A percentile compares a stretch with the other conserved stretches of the same genome.
Evolutionary conservation across 1,284 basidiomycete species (phyloP).

Genomic region (Meira nashicola): DNA sequence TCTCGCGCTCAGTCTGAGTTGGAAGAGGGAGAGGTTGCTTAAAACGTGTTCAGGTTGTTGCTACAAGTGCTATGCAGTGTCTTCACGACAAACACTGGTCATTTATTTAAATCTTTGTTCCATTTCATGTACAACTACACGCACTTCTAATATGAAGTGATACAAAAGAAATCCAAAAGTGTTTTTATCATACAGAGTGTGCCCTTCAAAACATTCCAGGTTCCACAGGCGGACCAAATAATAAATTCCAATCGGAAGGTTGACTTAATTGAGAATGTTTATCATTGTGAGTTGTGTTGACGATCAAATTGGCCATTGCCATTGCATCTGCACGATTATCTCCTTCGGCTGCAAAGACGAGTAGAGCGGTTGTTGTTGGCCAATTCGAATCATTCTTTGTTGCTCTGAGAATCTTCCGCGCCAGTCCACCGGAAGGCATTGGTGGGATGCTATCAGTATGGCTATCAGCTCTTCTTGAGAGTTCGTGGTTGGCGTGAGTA

Average conservation of each 20-base stretch:
- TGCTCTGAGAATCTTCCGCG: neutral
- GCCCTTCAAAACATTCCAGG: neutral
- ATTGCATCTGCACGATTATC: slow-evolving; percentile 11
- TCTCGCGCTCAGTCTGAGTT: slow-evolving; percentile 7
- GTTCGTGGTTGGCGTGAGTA: too few relatives aligned
- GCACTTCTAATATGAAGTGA: neutral
- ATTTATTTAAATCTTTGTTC: neutral
- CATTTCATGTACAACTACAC: too few relatives aligned
- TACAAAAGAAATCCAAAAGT: neutral
- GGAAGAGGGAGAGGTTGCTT: slow-evolving; percentile 5
- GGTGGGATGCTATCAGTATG: neutral
- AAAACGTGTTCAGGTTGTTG: neutral
- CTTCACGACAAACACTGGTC: neutral
- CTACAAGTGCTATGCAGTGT: neutral
- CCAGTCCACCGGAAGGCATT: slow-evolving; percentile 1
- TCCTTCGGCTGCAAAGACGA: slow-evolving; percentile 6
- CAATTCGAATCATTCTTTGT: neutral
- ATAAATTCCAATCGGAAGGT: neutral
- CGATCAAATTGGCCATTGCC: neutral
- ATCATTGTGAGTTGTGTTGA: neutral
- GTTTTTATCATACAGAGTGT: neutral
- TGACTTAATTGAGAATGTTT: neutral
- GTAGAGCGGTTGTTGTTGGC: neutral
- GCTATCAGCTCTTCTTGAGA: too few relatives aligned
- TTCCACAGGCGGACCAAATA: neutral